Evolutionary conservation across 106 monocot species (phyloP).

Genomic region (Dendrobium catenatum): DNA sequence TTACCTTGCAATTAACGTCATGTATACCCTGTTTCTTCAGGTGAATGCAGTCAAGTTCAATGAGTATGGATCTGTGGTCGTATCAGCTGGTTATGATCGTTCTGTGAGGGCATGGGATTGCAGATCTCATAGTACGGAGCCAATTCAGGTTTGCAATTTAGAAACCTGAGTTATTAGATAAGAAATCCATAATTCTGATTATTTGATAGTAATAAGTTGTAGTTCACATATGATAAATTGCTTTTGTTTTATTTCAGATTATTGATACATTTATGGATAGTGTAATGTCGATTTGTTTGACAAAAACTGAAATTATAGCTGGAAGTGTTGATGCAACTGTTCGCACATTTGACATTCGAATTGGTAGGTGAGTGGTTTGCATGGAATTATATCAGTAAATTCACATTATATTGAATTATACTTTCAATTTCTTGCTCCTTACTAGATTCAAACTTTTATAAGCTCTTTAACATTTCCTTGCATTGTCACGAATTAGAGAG

Average conservation of each 20-base stretch:
- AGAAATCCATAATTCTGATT: not conserved
- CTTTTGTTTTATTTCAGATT: constrained; percentile 33
- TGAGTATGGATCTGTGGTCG: constrained; percentile 76
- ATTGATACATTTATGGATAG: constrained; percentile 94
- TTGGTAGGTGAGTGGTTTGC: constrained; percentile 61
- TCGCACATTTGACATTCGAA: constrained; percentile 97
- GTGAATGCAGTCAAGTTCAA: constrained; percentile 98
- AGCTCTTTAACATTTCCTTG: constrained; percentile 1
- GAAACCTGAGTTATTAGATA: not conserved
- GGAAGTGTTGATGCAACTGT: constrained; percentile 98
- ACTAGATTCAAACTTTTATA: not conserved
- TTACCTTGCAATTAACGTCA: not conserved
- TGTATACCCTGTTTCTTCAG: constrained; percentile 28
- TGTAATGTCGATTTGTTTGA: constrained; percentile 88
- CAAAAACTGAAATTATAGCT: constrained; percentile 94
- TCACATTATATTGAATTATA: not conserved
- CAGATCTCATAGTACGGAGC: constrained; percentile 95
- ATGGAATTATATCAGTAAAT: not conserved
- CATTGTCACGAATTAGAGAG: constrained; percentile 41
- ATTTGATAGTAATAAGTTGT: not conserved
- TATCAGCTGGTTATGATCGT: constrained; percentile 97
- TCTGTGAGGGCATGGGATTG: constrained; percentile 94
- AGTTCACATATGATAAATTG: not conserved
- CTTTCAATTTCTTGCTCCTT: not conserved
- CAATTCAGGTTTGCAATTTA: constrained; percentile 65